Conservation (phyloP, 805 yeast genomes). For the Wickerhamiella vanderwaltii region DNA sequence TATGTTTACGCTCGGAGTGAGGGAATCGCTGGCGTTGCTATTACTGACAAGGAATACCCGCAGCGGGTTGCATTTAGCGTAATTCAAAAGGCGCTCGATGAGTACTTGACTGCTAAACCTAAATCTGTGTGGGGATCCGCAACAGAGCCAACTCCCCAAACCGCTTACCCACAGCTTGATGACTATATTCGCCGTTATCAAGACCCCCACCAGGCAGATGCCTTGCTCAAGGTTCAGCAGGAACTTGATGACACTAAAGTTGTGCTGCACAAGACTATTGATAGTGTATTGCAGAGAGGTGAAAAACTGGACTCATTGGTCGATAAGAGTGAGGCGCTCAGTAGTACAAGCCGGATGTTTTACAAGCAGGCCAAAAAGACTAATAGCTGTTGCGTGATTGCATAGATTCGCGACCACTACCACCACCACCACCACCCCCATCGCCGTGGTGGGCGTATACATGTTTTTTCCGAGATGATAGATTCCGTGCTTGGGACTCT, state of each 20-base stretch:
- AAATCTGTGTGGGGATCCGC: conserved; percentile 47
- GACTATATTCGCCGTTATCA: conserved; percentile 73
- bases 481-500: too few species aligned
- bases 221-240: conserved; percentile 92
- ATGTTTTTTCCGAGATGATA: too few species aligned
- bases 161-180: conserved; percentile 50
- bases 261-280: conserved; percentile 90
- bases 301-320: conserved; percentile 90
- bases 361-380: conserved; percentile 95
- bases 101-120: conserved; percentile 65
- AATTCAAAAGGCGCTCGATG: conserved; percentile 81
- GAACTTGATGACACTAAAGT: conserved; percentile 96
- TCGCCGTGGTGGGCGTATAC: too few species aligned
- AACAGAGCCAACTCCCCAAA: conserved; percentile 33
- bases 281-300: conserved; percentile 87
- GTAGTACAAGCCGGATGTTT: conserved; percentile 80
- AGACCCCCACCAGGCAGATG: conserved; percentile 94
- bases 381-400: conserved; percentile 78
- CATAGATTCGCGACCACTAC: conserved; percentile 1
- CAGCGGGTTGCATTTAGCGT: conserved; percentile 92
- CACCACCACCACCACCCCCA: too few species aligned
- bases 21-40: conserved; percentile 82
- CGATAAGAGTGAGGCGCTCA: conserved; percentile 87
- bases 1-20: conserved; percentile 85
- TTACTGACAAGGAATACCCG: conserved; percentile 92